phyloP scores from a whole-genome alignment of 1,139 yeast species.

The Hyphopichia fennica region DNA sequence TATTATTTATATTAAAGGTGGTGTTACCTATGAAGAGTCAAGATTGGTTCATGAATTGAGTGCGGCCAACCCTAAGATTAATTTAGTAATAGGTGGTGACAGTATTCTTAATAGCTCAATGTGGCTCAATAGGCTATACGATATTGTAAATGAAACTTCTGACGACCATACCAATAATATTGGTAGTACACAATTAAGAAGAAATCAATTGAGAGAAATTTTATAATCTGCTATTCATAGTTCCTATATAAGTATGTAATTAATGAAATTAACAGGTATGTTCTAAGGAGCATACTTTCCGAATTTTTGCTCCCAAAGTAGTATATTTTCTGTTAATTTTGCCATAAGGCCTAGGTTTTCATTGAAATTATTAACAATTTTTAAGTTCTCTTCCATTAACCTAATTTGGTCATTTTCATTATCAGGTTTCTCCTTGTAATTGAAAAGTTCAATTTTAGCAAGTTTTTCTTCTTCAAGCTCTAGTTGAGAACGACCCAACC shows the following conservation, averaged over 20 bases:
- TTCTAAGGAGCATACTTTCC: slow-evolving; percentile 56
- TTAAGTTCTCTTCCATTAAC: slow-evolving; percentile 34
- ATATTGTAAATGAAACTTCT: slow-evolving; percentile 18
- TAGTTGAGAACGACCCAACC: slow-evolving; percentile 78
- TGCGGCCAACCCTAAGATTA: slow-evolving; percentile 47
- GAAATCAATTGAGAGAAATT: slow-evolving; percentile 26
- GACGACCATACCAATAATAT: slow-evolving; percentile 5
- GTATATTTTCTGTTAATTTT: slow-evolving; percentile 61
- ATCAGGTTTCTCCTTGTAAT: slow-evolving; percentile 19
- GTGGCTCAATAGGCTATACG: slow-evolving; percentile 45
- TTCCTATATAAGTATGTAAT: neutral
- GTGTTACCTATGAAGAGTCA: slow-evolving; percentile 90
- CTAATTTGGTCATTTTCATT: slow-evolving; percentile 7
- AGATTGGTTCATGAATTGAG: slow-evolving; percentile 76
- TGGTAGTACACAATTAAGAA: slow-evolving; percentile 9
- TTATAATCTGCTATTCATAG: slow-evolving; percentile 11
- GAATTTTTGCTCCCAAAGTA: slow-evolving; percentile 76
- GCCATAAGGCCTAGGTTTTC: slow-evolving; percentile 69
- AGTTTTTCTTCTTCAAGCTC: slow-evolving; percentile 74
- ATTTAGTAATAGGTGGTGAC: slow-evolving; percentile 75
- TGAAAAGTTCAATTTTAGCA: slow-evolving; percentile 50
- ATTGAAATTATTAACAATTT: slow-evolving; percentile 48
- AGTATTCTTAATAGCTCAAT: slow-evolving; percentile 56
- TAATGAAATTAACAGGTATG: neutral
- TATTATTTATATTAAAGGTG: slow-evolving; percentile 82